phyloP scores from a whole-genome alignment of 2,329 filamentous ascomycete species.

The Monosporascus ibericus region DNA sequence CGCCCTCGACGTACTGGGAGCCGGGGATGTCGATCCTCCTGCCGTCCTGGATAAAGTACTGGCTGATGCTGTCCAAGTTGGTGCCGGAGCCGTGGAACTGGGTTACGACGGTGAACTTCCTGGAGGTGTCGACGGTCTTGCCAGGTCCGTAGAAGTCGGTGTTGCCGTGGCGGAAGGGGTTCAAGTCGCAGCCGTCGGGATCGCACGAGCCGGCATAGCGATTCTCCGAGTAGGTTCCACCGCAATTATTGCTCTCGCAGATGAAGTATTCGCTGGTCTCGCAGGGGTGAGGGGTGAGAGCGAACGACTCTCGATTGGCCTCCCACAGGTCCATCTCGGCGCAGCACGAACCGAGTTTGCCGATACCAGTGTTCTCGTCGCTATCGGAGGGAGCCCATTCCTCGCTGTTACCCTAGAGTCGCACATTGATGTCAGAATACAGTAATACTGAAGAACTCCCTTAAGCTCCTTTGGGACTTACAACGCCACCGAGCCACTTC shows the following conservation, averaged over 20 bases:
- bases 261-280: slow-evolving; percentile 35
- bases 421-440: neutral
- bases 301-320: slow-evolving; percentile 52
- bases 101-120: slow-evolving; percentile 52
- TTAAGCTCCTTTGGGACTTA: slow-evolving; percentile 10
- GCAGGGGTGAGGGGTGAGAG: slow-evolving; percentile 55
- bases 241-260: slow-evolving; percentile 38
- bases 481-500: slow-evolving; percentile 46
- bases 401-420: slow-evolving; percentile 33
- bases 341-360: slow-evolving; percentile 46
- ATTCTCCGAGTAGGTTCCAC: slow-evolving; percentile 37
- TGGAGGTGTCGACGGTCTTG: slow-evolving; percentile 46
- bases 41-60: slow-evolving; percentile 52
- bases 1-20: slow-evolving; percentile 20
- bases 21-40: slow-evolving; percentile 40
- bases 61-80: slow-evolving; percentile 44
- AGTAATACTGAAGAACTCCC: neutral
- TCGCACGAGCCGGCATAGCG: slow-evolving; percentile 54
- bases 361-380: slow-evolving; percentile 41
- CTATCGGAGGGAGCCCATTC: slow-evolving; percentile 38
- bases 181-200: slow-evolving; percentile 58
- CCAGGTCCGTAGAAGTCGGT: slow-evolving; percentile 52
- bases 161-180: slow-evolving; percentile 55
- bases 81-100: slow-evolving; percentile 47
- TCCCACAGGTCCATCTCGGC: slow-evolving; percentile 56